Evolutionary conservation across 179 eudicot genomes (phyloP).

Genomic region (Silene noctiflora): DNA sequence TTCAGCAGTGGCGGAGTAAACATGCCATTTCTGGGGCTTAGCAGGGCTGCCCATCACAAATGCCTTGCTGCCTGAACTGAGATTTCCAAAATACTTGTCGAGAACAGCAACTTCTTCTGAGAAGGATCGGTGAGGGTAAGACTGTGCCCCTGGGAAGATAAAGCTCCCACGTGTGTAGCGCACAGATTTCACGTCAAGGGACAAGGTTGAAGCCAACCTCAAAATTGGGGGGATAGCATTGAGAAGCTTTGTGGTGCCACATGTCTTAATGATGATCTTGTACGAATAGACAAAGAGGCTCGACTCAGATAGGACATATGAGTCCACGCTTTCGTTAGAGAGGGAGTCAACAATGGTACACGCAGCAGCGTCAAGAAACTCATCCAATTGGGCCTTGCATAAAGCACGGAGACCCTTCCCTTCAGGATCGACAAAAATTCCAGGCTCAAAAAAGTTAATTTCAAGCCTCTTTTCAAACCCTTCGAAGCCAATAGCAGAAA

Average conservation of each 20-base stretch:
- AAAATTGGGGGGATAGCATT: constrained; percentile 62
- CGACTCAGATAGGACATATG: constrained; percentile 85
- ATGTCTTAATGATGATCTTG: constrained; percentile 77
- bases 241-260: constrained; percentile 85
- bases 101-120: constrained; percentile 74
- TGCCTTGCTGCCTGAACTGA: constrained; percentile 54
- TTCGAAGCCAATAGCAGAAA: constrained; percentile 82
- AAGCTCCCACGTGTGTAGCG: constrained; percentile 81
- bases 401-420: constrained; percentile 68
- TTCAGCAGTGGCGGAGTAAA: constrained; percentile 62
- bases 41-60: constrained; percentile 57
- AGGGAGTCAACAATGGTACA: constrained; percentile 81
- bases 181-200: constrained; percentile 55
- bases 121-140: constrained; percentile 67
- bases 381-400: constrained; percentile 61
- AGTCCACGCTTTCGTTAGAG: constrained; percentile 58
- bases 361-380: constrained; percentile 66
- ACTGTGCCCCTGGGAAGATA: constrained; percentile 70
- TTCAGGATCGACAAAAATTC: constrained; percentile 60
- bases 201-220: constrained; percentile 45
- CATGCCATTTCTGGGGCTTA: constrained; percentile 65
- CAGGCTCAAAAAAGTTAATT: constrained; percentile 60
- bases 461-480: constrained; percentile 89
- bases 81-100: constrained; percentile 60
- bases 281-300: constrained; percentile 73